A percentile compares a stretch with the other conserved stretches of the same genome.
Conservation (phyloP, 2,329 filamentous ascomycete species). For the Sporothrix pseudoabietina region DNA sequence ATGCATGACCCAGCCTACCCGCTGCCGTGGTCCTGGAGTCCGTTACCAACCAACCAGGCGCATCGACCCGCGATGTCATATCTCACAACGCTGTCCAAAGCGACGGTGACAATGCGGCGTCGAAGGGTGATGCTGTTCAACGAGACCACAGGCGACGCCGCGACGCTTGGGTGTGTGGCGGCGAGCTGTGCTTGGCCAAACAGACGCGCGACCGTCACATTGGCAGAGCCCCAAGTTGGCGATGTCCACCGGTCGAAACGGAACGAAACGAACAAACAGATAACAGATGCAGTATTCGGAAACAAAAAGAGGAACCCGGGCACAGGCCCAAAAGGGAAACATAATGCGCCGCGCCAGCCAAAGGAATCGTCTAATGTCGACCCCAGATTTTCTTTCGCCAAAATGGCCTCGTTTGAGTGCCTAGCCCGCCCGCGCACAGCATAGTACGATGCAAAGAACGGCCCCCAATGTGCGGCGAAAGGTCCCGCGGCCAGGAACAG, state of each 20-base stretch:
- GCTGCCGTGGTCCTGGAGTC: constrained; percentile 14
- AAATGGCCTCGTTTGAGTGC: neutral
- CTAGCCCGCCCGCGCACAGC: constrained; percentile 10
- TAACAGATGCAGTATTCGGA: neutral
- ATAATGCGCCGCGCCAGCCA: constrained; percentile 23
- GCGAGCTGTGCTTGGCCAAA: constrained; percentile 13
- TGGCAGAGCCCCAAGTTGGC: constrained; percentile 10
- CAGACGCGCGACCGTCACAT: constrained; percentile 16
- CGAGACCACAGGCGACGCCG: neutral
- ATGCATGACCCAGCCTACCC: neutral
- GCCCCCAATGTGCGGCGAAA: neutral
- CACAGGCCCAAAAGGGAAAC: constrained; percentile 22
- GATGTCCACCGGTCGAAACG: neutral
- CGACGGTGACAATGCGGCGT: neutral
- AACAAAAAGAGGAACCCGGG: neutral
- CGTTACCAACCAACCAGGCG: neutral
- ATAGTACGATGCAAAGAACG: neutral
- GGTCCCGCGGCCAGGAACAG: neutral
- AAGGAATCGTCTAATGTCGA: neutral
- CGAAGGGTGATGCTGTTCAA: neutral
- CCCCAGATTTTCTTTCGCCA: constrained; percentile 3
- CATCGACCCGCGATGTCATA: neutral
- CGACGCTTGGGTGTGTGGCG: constrained; percentile 19
- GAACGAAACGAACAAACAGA: neutral
- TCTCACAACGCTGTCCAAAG: neutral